Conservation (phyloP, 1,284 basidiomycete species). For the Gomphus sp. region DNA sequence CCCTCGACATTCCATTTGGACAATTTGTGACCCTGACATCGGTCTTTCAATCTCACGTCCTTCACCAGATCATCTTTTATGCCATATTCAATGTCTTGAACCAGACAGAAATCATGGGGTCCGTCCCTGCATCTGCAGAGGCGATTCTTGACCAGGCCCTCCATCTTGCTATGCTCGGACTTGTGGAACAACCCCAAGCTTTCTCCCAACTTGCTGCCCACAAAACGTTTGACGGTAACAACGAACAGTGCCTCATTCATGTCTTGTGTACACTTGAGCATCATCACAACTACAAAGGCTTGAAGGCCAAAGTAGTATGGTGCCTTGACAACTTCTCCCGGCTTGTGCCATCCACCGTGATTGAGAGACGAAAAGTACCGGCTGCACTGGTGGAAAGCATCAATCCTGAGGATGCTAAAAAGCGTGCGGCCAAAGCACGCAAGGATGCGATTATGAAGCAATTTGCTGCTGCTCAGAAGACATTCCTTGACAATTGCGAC, state of each 20-base stretch:
- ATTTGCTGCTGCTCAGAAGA: conserved; percentile 87
- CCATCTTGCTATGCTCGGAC: conserved; percentile 77
- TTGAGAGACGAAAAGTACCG: conserved; percentile 35
- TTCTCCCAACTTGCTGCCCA: conserved; percentile 54
- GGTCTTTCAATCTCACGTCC: conserved; percentile 55
- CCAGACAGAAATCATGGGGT: conserved; percentile 43
- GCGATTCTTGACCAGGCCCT: conserved; percentile 85
- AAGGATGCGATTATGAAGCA: conserved; percentile 88
- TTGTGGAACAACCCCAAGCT: conserved; percentile 54
- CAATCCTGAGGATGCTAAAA: conserved; percentile 56
- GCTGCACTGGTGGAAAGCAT: conserved; percentile 25
- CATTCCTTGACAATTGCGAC: conserved; percentile 72
- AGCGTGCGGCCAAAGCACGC: conserved; percentile 73
- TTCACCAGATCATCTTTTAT: conserved; percentile 74
- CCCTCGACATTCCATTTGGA: conserved; percentile 53
- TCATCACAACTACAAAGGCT: conserved; percentile 63
- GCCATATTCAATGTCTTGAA: conserved; percentile 59
- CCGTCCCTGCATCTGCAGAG: conserved; percentile 66
- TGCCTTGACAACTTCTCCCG: conserved; percentile 54
- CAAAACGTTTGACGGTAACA: conserved; percentile 43
- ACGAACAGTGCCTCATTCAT: conserved; percentile 51
- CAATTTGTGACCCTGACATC: conserved; percentile 56
- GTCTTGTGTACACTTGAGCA: conserved; percentile 70
- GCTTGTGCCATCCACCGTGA: conserved; percentile 48
- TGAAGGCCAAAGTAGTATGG: conserved; percentile 66